Percentiles rank a stretch among this genome's conserved stretches.
Conservation (phyloP, 495 filamentous ascomycete species). For the Trichoderma reesei region DNA sequence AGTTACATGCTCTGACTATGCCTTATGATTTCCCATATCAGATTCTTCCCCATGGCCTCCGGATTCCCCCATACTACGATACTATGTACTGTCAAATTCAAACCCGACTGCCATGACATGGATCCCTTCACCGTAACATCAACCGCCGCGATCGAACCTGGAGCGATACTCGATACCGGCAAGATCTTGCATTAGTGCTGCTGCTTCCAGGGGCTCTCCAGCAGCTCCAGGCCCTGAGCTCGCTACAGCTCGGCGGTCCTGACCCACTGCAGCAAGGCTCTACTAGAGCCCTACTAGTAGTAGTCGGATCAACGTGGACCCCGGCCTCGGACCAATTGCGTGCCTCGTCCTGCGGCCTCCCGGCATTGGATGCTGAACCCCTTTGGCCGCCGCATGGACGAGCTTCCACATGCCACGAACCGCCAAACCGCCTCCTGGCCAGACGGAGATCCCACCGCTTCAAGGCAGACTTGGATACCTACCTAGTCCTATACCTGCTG, state of each 20-base stretch:
- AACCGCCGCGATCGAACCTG: not conserved
- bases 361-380: not conserved
- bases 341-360: not conserved
- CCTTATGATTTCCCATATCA: no score
- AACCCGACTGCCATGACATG: no score
- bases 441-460: not conserved
- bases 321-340: constrained; percentile 1
- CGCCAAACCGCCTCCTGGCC: not conserved
- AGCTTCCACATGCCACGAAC: not conserved
- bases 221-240: not conserved
- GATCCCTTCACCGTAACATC: no score
- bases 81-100: no score
- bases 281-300: not conserved
- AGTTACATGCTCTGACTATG: no score
- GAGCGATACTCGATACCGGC: not conserved
- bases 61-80: no score
- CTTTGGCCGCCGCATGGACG: not conserved
- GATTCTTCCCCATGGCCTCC: no score
- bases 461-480: no score
- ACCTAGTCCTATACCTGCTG: no score
- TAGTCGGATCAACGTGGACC: not conserved
- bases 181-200: not conserved
- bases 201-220: not conserved
- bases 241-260: not conserved
- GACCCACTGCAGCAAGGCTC: not conserved